Evolutionary conservation across 1,139 yeast species (phyloP), one percentile per base, ranked within the genome.

Genomic region (Candida labiduridarum): DNA sequence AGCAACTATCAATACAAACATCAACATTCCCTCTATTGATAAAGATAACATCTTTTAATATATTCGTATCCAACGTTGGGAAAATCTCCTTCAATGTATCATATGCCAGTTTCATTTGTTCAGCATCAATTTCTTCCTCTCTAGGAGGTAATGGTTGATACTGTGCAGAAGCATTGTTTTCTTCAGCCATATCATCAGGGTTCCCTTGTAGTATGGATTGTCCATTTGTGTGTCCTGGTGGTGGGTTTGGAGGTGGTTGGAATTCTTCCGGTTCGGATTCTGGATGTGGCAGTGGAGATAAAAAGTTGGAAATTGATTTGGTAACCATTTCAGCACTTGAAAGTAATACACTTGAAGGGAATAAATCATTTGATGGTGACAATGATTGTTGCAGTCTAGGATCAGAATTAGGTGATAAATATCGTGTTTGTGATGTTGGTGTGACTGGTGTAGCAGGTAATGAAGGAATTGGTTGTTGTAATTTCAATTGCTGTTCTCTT

Each of bases 21-120:
- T 92, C 96, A 18, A 88, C 77, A 48, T 87, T 76, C 19, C 89
- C 88, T 49, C 83, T 78, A 61, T 86, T 87, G 64, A 86, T 82
- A 1, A 72, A 70, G 29, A 89, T 78, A 3, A 91, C 85, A 62
- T 91, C 97, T 49, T 77, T 81, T 47, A 91, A 75, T 1, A 91
- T 72, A 0, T 81, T 86, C 39, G 72, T 71, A 58, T 90, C 97
- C 52, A 90, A 70, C 35, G 73, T 74, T 1, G 97, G 96, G 67
- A 91, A 90, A 82, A 91, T 88, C 49, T 84, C 85, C 30, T 71
- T 71, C 46, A 91, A 71, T 2, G 82, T 80, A 3, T 69, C 70
- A 46, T 66, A 72, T 0, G 73, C 62, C 36, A 63, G 62, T 30
- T 65, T 62, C 52, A 65, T 57, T 4, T 49, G 52, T 29, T 52